Base-by-base conservation (phyloP, 176 grass and related monocot species). In the Oryza brachyantha region DNA sequence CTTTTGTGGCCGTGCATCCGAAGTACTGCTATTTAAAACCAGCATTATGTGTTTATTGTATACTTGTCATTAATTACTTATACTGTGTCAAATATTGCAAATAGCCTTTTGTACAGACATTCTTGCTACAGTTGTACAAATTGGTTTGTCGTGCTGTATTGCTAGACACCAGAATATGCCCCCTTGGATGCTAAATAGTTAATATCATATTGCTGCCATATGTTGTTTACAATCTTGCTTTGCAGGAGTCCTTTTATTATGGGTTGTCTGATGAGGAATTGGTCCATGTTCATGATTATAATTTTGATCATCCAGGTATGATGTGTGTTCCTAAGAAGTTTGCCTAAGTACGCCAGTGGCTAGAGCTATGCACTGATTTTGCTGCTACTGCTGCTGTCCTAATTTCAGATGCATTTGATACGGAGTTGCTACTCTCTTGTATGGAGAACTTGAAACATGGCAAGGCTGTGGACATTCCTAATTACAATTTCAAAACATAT, bases 371-470 rank as follows among this genome's bases (percentile, higher is more conserved):
- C 19, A 10, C 58, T 91, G 38, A 91, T 12, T 71, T n/a, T 74
- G 13, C 60, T 73, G 14, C 37, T 73, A 11, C 28, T n/a, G 22
- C 24, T 6, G 27, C 55, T 72, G 10, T 82, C 22, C 7, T 84
- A 31, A 76, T 87, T 84, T 84, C 90, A 99, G 96, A 94, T 93
- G 92, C 96, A 34, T 99, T 99, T 81, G 75, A 99, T 84, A 95
- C 75, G 29, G 92, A 95, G 54, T 74, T 91, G 64, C 81, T 99
- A 71, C 83, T 97, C 66, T 88, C 76, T 42, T 97, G 90, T 81
- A 93, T 97, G 93, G 88, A 86, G 55, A 86, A 87, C 29, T 64
- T 99, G 86, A 99, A 86, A 67, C 78, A 29, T 73, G 96, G 96
- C 17, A 86, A 86, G 61, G 88, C 92, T 68, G 88, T 89, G 72